Evolutionary conservation across 768 basidiomycete genomes (phyloP).

Genomic region (Lentinula sp.): DNA sequence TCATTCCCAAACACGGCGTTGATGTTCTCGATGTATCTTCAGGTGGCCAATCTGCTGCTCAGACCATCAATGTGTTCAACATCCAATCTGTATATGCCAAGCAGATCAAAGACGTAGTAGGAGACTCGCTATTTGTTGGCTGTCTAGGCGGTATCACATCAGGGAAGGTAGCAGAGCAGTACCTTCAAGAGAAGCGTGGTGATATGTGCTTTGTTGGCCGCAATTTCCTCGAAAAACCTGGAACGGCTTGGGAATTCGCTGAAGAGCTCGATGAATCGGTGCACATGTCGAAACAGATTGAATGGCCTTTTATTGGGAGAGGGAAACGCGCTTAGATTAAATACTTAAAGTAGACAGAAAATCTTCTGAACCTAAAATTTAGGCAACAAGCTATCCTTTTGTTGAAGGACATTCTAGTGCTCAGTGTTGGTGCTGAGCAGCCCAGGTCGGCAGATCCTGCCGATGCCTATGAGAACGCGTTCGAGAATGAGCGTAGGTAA

Average conservation of each 20-base stretch:
- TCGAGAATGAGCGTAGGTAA: too few relatives aligned
- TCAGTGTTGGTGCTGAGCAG: too few relatives aligned
- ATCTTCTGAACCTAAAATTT: too few relatives aligned
- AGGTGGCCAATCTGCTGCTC: slow-evolving; percentile 48
- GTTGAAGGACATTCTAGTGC: too few relatives aligned
- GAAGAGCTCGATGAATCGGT: slow-evolving; percentile 47
- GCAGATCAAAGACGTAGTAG: slow-evolving; percentile 35
- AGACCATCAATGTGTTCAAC: slow-evolving; percentile 27
- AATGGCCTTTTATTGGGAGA: slow-evolving; percentile 44
- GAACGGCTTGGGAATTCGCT: slow-evolving; percentile 43
- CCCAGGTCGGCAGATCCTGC: too few relatives aligned
- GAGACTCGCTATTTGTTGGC: slow-evolving; percentile 31
- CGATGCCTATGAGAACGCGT: too few relatives aligned
- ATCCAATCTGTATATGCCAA: slow-evolving; percentile 53
- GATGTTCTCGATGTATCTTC: slow-evolving; percentile 72
- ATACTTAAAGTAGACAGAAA: too few relatives aligned
- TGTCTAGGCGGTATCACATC: slow-evolving; percentile 50
- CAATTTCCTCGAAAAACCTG: slow-evolving; percentile 57
- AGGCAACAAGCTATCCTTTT: too few relatives aligned
- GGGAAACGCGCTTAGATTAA: slow-evolving; percentile 6
- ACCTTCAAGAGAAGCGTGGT: slow-evolving; percentile 50
- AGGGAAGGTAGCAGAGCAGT: slow-evolving; percentile 48
- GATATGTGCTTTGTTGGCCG: slow-evolving; percentile 55
- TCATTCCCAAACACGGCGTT: slow-evolving; percentile 60
- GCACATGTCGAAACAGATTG: slow-evolving; percentile 46